Evolutionary conservation across 768 basidiomycete genomes (phyloP), one percentile per base, ranked within the genome.

Genomic region (Solioccasus polychromus): DNA sequence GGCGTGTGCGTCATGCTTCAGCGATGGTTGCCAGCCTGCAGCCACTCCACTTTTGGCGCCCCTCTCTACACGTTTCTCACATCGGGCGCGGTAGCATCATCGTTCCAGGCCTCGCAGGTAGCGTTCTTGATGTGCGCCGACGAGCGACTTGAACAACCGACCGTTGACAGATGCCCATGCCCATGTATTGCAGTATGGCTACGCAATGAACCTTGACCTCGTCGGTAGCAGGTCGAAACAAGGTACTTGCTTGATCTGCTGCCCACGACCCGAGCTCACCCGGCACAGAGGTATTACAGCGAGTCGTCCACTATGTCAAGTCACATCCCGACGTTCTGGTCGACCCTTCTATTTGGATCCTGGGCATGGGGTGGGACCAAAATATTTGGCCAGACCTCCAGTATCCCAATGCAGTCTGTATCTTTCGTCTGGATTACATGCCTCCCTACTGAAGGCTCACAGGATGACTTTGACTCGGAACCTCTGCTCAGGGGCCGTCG

Each of bases 301-400:
- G 75, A 1, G 67, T 92, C 26, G 81, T 80, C 45, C 52, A 63
- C 1, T 83, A 85, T 50, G 76, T 92, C 44, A 57, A 69, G 4
- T 63, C 72, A 1, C 78, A 81, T 42, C 79, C 85, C 0, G 79
- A 81, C 30, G 61, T 85, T 6, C 60, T 68, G 2, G 59, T 73
- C 3, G 76, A 88, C 56, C 70, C 67, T 3, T 68, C 73, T 3
- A 68, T 59, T 5, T 96, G 91, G 90, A 78, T 96, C 32, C 71
- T 83, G 54, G 93, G 92, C 10, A 78, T 86, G 71, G 94, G 94
- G 5, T 98, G 94, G 93, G 90, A 98, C 58, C 92, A 98, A 65
- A 95, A 87, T 1, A 74, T 77, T 46, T 91, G 88, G 88, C 52
- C 73, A 7, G 73, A 70, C 10, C 63, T 70, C 8, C 60, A 71